Evolutionary conservation across 352 stramenopile genomes (phyloP).

Genomic region (Phytopythium helicoides): DNA sequence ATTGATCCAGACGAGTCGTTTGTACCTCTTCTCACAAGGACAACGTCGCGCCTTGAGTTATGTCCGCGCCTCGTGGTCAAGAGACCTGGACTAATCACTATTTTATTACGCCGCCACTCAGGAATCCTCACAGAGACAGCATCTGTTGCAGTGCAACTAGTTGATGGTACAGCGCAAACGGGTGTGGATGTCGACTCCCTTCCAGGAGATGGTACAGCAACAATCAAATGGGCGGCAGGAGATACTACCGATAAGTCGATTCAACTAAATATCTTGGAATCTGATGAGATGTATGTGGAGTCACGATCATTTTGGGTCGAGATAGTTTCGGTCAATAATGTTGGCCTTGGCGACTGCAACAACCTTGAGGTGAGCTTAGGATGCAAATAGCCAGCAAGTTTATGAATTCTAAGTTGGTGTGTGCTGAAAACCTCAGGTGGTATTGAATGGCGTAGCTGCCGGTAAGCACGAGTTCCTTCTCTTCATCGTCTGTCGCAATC

Average conservation of each 20-base stretch:
- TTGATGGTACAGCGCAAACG: slow-evolving; percentile 44
- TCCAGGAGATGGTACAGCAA: neutral
- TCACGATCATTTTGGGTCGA: slow-evolving; percentile 47
- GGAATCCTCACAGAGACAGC: slow-evolving; percentile 22
- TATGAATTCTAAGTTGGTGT: neutral
- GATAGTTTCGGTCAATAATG: slow-evolving; percentile 36
- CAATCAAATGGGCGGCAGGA: slow-evolving; percentile 31
- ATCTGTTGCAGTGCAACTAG: slow-evolving; percentile 30
- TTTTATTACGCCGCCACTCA: slow-evolving; percentile 57
- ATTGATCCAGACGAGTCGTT: slow-evolving; percentile 43
- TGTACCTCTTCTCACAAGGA: slow-evolving; percentile 39
- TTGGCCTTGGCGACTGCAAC: slow-evolving; percentile 51
- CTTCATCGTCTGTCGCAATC: too few species aligned
- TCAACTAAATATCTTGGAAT: slow-evolving; percentile 34
- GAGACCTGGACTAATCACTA: slow-evolving; percentile 27
- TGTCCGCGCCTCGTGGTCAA: slow-evolving; percentile 43
- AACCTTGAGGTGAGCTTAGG: slow-evolving; percentile 16
- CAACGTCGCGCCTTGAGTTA: slow-evolving; percentile 46
- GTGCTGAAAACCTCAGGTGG: slow-evolving; percentile 15
- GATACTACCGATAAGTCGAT: slow-evolving; percentile 39
- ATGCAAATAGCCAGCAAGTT: neutral
- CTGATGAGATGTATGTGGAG: slow-evolving; percentile 31
- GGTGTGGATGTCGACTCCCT: slow-evolving; percentile 55
- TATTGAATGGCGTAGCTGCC: slow-evolving; percentile 28
- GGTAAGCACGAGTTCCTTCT: slow-evolving; percentile 3